Evolutionary conservation across 805 yeast genomes (phyloP).

Genomic region (Maudiozyma serrabonitensis): DNA sequence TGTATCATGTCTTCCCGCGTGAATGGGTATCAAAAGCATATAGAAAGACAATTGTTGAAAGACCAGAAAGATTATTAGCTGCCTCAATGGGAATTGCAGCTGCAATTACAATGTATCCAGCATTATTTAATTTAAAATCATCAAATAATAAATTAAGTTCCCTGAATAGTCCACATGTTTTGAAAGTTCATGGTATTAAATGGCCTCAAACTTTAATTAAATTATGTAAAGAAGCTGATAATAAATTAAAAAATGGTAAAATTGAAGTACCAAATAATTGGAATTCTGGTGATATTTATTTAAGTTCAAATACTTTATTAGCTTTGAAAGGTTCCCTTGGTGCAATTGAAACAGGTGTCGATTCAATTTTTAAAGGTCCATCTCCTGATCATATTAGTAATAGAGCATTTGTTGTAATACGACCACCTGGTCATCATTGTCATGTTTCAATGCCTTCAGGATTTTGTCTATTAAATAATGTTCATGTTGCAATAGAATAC

Average conservation of each 20-base stretch:
- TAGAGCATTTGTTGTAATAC: slow-evolving; percentile 54
- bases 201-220: slow-evolving; percentile 57
- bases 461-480: slow-evolving; percentile 72
- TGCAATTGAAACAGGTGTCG: slow-evolving; percentile 63
- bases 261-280: slow-evolving; percentile 73
- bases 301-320: slow-evolving; percentile 52
- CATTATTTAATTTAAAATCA: slow-evolving; percentile 41
- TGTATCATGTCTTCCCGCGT: slow-evolving; percentile 65
- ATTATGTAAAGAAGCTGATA: slow-evolving; percentile 50
- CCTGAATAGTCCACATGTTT: slow-evolving; percentile 49
- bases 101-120: slow-evolving; percentile 60
- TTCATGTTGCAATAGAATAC: slow-evolving; percentile 71
- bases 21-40: slow-evolving; percentile 67
- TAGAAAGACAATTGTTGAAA: slow-evolving; percentile 60
- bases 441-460: slow-evolving; percentile 81
- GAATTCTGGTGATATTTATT: slow-evolving; percentile 77
- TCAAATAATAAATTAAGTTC: slow-evolving; percentile 34
- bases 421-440: slow-evolving; percentile 86
- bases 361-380: slow-evolving; percentile 35
- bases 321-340: slow-evolving; percentile 75
- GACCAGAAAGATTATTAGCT: slow-evolving; percentile 73
- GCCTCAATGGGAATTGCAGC: slow-evolving; percentile 70
- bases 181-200: slow-evolving; percentile 58
- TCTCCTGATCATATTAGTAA: slow-evolving; percentile 28
- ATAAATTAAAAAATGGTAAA: slow-evolving; percentile 41